Base-by-base conservation (phyloP, 495 filamentous ascomycete species). In the Aspergillus saccharolyticus region DNA sequence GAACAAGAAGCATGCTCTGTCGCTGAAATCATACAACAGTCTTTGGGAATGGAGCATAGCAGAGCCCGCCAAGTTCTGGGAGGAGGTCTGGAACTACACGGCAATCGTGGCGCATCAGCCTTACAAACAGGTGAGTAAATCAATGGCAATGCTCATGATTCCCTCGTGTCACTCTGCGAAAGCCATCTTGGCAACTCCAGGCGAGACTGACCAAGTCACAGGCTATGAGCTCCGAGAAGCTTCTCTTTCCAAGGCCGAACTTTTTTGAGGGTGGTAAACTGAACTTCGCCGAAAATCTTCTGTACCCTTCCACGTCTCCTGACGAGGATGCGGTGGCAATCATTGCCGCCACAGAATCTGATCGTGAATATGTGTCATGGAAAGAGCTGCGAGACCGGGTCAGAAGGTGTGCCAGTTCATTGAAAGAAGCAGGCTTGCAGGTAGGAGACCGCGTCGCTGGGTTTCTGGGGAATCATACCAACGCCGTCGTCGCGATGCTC, bases 251-350 rank as follows among this genome's bases (percentile, higher is more conserved):
- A 14, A 82, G 89, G 42, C 91, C 94, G 1, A 72, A 79, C 22
- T 97, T 96, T 77, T 98, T 96, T 67, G 69, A 82, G 43, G 88
- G 86, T 7, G 83, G 88, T 18, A 83, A 74, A 47, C 74, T 96
- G 54, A 97, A 97, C 66, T 96, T 96, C 69, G 90, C 91, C 20
- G 89, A 96, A 74, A 97, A 97, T 70, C 79, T 97, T 28, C 81
- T 97, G 7, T 96, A 84, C 66, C 91, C 92, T 5, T 72, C 76
- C 15, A 78, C 77, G 44, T 67, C 79, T 18, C 82, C 84, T 21
- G 73, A 82, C 57, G 81, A 85, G 49, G 74, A 83, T 54, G 68
- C 71, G 3, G 63, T 78, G 18, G 90, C 89, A 20, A 74, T 92
- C 21, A 85, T 94, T 62, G 85, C 83, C 42, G 89, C 79, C 6